Percentiles rank a stretch among this genome's conserved stretches.
Evolutionary conservation across 2,329 filamentous ascomycete species (phyloP).

Genomic region (Metarhizium sp.): DNA sequence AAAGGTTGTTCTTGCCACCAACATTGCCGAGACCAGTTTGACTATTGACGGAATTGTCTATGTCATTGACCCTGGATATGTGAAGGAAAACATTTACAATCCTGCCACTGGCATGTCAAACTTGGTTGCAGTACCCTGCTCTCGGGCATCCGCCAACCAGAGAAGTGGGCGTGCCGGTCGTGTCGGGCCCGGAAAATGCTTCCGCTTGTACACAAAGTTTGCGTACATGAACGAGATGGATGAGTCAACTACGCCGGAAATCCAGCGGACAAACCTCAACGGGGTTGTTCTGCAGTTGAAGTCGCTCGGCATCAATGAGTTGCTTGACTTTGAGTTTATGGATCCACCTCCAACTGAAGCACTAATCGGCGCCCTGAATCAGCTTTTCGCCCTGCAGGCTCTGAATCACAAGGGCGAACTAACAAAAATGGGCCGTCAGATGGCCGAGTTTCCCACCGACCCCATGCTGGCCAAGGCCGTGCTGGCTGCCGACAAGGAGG

Average conservation of each 20-base stretch:
- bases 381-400: slow-evolving; percentile 83
- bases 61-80: slow-evolving; percentile 90
- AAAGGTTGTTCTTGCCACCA: slow-evolving; percentile 90
- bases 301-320: slow-evolving; percentile 81
- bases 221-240: slow-evolving; percentile 93
- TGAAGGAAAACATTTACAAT: slow-evolving; percentile 93
- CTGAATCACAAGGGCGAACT: slow-evolving; percentile 82
- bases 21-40: slow-evolving; percentile 92
- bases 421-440: slow-evolving; percentile 84
- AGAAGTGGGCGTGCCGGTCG: slow-evolving; percentile 86
- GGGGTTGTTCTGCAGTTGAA: slow-evolving; percentile 79
- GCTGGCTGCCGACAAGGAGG: slow-evolving; percentile 77
- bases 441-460: slow-evolving; percentile 91
- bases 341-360: slow-evolving; percentile 85
- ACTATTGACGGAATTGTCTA: slow-evolving; percentile 96
- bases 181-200: slow-evolving; percentile 86
- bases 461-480: slow-evolving; percentile 87
- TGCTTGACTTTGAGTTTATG: slow-evolving; percentile 94
- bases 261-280: slow-evolving; percentile 82
- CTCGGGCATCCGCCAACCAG: slow-evolving; percentile 85
- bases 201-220: slow-evolving; percentile 87
- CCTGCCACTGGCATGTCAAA: slow-evolving; percentile 88
- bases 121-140: slow-evolving; percentile 83
- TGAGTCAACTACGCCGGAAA: slow-evolving; percentile 85
- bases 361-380: slow-evolving; percentile 79